Percentiles rank a stretch among this genome's conserved stretches.
phyloP scores from a whole-genome alignment of 2,329 filamentous ascomycete species.

The Arthrobotrys iridis region DNA sequence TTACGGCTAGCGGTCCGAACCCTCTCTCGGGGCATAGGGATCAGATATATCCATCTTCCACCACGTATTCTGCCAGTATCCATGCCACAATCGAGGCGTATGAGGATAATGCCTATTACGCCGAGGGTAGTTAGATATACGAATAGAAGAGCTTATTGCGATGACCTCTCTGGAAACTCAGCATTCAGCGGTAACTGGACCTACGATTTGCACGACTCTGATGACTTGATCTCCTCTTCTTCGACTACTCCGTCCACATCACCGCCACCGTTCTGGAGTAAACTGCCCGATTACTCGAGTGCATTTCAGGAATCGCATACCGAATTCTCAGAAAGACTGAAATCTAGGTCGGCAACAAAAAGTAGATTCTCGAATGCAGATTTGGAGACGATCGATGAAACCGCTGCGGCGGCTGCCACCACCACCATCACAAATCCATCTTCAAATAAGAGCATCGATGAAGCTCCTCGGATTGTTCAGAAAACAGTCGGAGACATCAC shows the following conservation, averaged over 20 bases:
- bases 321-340: neutral
- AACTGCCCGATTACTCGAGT: constrained; percentile 6
- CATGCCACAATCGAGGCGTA: neutral
- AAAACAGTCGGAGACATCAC: constrained; percentile 12
- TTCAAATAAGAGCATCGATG: neutral
- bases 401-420: neutral
- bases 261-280: constrained; percentile 18
- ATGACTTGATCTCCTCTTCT: neutral
- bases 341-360: neutral
- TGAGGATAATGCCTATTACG: neutral
- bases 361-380: constrained; percentile 2
- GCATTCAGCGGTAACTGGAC: constrained; percentile 1
- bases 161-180: constrained; percentile 7
- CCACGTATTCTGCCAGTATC: constrained; percentile 14
- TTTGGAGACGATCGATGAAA: neutral
- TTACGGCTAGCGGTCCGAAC: neutral
- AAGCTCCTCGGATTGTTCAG: neutral
- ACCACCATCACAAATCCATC: neutral
- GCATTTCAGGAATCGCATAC: neutral
- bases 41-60: constrained; percentile 29
- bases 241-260: neutral
- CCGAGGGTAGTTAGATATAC: neutral
- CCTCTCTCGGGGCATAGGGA: neutral
- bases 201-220: neutral
- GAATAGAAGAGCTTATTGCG: constrained; percentile 1